Evolutionary conservation across 108 stramenopile genomes (phyloP).

Genomic region (Fragilaria crotonensis): DNA sequence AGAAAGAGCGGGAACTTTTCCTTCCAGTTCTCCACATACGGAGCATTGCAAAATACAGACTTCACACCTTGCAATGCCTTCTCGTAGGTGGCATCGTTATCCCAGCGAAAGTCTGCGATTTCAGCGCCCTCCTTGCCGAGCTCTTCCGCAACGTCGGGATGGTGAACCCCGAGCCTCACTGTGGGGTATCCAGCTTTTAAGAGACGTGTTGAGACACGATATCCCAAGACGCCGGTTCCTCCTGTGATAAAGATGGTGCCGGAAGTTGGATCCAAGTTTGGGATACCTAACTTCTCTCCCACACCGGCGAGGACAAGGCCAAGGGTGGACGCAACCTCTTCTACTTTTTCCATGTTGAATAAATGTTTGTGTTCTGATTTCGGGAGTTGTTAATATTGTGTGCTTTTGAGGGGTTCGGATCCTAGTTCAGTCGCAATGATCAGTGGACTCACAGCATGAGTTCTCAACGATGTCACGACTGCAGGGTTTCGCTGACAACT

Average conservation of each 20-base stretch:
- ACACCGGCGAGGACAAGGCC: neutral
- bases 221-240: conserved; percentile 37
- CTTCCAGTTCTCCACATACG: conserved; percentile 22
- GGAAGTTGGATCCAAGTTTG: conserved; percentile 11
- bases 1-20: conserved; percentile 26
- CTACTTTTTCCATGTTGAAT: neutral
- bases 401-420: neutral
- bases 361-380: no score
- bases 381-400: neutral
- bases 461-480: no score
- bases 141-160: conserved; percentile 1
- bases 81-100: conserved; percentile 22
- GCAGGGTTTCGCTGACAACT: no score
- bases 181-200: conserved; percentile 14
- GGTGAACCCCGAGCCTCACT: conserved; percentile 17
- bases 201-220: conserved; percentile 25
- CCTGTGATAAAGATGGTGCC: conserved; percentile 26
- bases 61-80: conserved; percentile 28
- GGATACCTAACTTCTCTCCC: conserved; percentile 11
- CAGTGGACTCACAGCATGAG: no score
- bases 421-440: no score
- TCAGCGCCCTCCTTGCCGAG: conserved; percentile 14
- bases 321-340: neutral
- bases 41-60: conserved; percentile 29
- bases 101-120: conserved; percentile 28